Percentiles rank a stretch among this genome's conserved stretches.
Conservation (phyloP, 2,329 filamentous ascomycete genomes). For the Ploettnerulaceae sp. region DNA sequence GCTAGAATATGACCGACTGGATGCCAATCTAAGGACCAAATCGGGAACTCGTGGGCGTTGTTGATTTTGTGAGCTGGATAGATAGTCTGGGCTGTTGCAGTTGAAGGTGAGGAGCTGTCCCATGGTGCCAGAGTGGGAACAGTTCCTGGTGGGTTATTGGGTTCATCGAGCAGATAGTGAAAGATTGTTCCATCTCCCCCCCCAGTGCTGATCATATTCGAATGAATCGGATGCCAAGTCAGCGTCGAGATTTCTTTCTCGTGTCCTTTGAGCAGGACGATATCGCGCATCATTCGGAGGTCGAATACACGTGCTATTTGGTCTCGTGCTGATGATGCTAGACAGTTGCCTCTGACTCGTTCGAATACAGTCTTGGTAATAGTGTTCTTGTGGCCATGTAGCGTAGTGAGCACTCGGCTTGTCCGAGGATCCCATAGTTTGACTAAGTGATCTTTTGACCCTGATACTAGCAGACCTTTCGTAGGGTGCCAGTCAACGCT, state of each 20-base stretch:
- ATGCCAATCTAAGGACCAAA: constrained; percentile 98
- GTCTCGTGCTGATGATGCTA: constrained; percentile 90
- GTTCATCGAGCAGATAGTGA: constrained; percentile 94
- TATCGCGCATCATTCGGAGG: constrained; percentile 96
- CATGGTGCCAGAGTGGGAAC: constrained; percentile 73
- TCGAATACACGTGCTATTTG: constrained; percentile 93
- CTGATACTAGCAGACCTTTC: constrained; percentile 89
- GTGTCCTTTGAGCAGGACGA: constrained; percentile 86
- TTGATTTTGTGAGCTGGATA: constrained; percentile 83
- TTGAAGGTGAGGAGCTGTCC: constrained; percentile 73
- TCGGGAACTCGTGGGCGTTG: constrained; percentile 88
- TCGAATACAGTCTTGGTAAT: constrained; percentile 93
- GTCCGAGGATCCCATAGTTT: constrained; percentile 98
- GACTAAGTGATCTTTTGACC: constrained; percentile 94
- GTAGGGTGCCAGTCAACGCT: constrained; percentile 96
- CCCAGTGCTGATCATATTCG: constrained; percentile 83
- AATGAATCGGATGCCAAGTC: constrained; percentile 89
- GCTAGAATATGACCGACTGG: constrained; percentile 92
- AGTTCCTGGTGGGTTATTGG: constrained; percentile 74
- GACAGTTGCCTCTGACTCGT: constrained; percentile 72
- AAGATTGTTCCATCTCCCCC: constrained; percentile 84
- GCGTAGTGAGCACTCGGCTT: constrained; percentile 81
- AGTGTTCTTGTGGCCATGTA: constrained; percentile 96
- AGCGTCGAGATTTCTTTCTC: constrained; percentile 94
- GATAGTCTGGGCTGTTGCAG: constrained; percentile 82